Evolutionary conservation across 176 grass and related monocot genomes (phyloP).

Genomic region (Oryza punctata): DNA sequence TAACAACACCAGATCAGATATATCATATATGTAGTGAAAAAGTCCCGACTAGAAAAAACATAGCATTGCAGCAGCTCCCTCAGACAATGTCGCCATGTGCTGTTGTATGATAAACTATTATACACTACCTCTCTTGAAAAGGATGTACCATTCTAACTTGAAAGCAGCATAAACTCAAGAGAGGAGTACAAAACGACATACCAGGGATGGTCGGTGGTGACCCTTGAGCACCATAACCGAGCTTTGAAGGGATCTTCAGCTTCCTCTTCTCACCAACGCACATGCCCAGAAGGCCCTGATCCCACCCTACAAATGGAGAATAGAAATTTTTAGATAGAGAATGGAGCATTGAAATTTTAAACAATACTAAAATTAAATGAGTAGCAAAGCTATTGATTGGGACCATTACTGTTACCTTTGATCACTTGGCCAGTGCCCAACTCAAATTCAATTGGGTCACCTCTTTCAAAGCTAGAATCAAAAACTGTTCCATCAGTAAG

Average conservation of each 20-base stretch:
- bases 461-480: slow-evolving; percentile 96
- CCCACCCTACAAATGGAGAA: slow-evolving; percentile 67
- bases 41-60: background rate
- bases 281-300: slow-evolving; percentile 96
- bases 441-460: slow-evolving; percentile 97
- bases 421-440: slow-evolving; percentile 97
- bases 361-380: background rate
- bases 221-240: slow-evolving; percentile 87
- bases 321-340: slow-evolving; percentile 19
- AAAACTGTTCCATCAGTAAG: slow-evolving; percentile 95
- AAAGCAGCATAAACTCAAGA: background rate
- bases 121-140: background rate
- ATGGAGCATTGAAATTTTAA: background rate
- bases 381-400: background rate
- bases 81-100: background rate
- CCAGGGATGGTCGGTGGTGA: slow-evolving; percentile 90
- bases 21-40: background rate
- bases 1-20: background rate
- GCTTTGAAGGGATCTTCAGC: slow-evolving; percentile 95
- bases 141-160: background rate
- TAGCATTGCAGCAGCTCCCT: background rate
- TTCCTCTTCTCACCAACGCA: slow-evolving; percentile 94
- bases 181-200: slow-evolving; percentile 6
- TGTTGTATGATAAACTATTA: background rate
- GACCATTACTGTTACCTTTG: slow-evolving; percentile 51